Evolutionary conservation across 2,329 filamentous ascomycete genomes (phyloP).

Genomic region (Exophiala oligosperma): DNA sequence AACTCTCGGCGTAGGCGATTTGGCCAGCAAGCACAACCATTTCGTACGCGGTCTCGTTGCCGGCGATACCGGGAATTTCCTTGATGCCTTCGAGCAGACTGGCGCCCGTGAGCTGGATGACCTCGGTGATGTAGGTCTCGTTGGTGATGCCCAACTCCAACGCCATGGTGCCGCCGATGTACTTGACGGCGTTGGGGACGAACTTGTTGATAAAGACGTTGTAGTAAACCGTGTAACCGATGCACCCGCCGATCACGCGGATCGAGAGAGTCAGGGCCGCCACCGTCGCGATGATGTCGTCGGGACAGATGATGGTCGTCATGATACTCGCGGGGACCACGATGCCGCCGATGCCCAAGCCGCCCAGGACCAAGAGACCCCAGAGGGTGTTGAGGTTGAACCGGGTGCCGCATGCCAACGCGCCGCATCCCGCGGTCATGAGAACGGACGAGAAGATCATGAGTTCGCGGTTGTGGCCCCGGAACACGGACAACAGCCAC

Average conservation of each 20-base stretch:
- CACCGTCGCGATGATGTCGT: conserved; percentile 68
- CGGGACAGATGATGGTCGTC: conserved; percentile 67
- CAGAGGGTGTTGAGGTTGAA: conserved; percentile 58
- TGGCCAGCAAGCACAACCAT: conserved; percentile 58
- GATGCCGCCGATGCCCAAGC: conserved; percentile 66
- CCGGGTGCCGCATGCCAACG: conserved; percentile 50
- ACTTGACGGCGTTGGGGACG: conserved; percentile 44
- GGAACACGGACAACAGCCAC: conserved; percentile 56
- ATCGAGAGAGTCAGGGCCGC: conserved; percentile 69
- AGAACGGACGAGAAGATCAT: conserved; percentile 60
- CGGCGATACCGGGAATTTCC: conserved; percentile 50
- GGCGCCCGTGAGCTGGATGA: conserved; percentile 55
- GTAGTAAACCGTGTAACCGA: conserved; percentile 64
- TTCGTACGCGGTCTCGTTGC: conserved; percentile 48
- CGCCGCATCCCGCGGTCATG: conserved; percentile 65
- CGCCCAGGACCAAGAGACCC: conserved; percentile 60
- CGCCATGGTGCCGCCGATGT: conserved; percentile 54
- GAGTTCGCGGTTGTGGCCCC: conserved; percentile 60
- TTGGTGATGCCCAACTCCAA: conserved; percentile 53
- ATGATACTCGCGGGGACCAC: conserved; percentile 68
- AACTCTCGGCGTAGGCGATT: conserved; percentile 58
- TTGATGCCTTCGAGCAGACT: conserved; percentile 56
- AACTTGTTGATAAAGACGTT: conserved; percentile 51
- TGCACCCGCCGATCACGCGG: conserved; percentile 65
- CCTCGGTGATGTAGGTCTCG: conserved; percentile 46